Conservation (phyloP, 2,329 filamentous ascomycete species). For the Huntiella omanensis region DNA sequence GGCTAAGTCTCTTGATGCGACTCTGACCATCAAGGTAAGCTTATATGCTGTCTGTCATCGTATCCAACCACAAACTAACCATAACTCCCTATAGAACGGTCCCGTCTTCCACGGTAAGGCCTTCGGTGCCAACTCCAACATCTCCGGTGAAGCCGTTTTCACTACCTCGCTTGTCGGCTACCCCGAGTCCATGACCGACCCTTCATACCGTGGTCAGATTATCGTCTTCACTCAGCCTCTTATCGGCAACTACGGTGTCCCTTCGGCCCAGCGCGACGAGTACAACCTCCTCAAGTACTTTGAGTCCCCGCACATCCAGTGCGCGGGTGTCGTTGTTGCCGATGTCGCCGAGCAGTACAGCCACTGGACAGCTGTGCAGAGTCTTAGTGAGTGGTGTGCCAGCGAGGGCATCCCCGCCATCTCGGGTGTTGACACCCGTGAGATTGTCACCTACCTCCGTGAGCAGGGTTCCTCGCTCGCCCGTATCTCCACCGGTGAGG, state of each 20-base stretch:
- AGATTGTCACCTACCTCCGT: slow-evolving; percentile 85
- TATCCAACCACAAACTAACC: no score
- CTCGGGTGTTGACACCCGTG: slow-evolving; percentile 89
- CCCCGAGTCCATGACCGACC: slow-evolving; percentile 83
- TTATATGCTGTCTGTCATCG: not conserved
- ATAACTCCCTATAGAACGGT: slow-evolving; percentile 44
- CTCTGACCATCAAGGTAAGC: slow-evolving; percentile 73
- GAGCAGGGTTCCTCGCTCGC: slow-evolving; percentile 94
- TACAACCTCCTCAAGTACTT: slow-evolving; percentile 93
- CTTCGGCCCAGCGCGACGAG: slow-evolving; percentile 66
- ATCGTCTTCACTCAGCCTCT: slow-evolving; percentile 95
- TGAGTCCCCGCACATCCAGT: slow-evolving; percentile 94
- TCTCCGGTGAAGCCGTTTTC: slow-evolving; percentile 96
- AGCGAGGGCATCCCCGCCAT: slow-evolving; percentile 92
- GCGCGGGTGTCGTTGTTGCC: slow-evolving; percentile 84
- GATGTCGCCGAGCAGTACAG: slow-evolving; percentile 89
- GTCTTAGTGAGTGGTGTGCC: slow-evolving; percentile 81
- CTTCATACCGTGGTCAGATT: slow-evolving; percentile 83
- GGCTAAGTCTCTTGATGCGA: slow-evolving; percentile 49
- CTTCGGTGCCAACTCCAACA: slow-evolving; percentile 89
- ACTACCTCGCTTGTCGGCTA: slow-evolving; percentile 96
- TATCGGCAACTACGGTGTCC: slow-evolving; percentile 97
- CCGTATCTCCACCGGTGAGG: slow-evolving; percentile 83
- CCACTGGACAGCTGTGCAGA: slow-evolving; percentile 97
- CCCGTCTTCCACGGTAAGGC: slow-evolving; percentile 92